Percentiles rank a stretch among this genome's conserved stretches.
phyloP scores from a whole-genome alignment of 1,284 basidiomycete genomes.

The Naganishia sp. region DNA sequence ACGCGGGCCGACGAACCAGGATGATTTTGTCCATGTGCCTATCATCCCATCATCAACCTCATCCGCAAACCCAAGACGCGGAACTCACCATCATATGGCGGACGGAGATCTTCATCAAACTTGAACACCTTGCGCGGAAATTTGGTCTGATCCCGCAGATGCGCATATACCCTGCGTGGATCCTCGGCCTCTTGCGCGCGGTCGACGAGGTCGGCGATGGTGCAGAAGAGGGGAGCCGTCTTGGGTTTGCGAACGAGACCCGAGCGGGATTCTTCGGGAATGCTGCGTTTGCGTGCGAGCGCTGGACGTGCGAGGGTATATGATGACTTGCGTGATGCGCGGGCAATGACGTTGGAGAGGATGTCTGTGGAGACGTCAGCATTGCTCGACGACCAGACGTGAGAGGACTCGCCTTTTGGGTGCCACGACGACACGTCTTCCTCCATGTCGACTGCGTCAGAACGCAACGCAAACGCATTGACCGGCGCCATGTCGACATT shows the following conservation, averaged over 20 bases:
- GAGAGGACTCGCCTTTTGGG: neutral
- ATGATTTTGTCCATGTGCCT: slow-evolving; percentile 52
- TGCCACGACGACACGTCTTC: slow-evolving; percentile 2
- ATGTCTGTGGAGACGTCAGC: neutral
- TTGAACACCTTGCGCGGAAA: slow-evolving; percentile 52
- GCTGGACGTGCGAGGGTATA: neutral
- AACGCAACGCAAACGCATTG: slow-evolving; percentile 33
- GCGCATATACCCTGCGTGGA: slow-evolving; percentile 45
- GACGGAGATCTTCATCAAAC: slow-evolving; percentile 50
- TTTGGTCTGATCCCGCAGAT: slow-evolving; percentile 41
- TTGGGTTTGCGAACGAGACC: slow-evolving; percentile 38
- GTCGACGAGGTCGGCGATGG: slow-evolving; percentile 45
- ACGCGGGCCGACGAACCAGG: slow-evolving; percentile 50
- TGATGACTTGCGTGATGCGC: neutral
- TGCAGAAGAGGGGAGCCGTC: slow-evolving; percentile 41
- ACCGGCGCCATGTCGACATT: slow-evolving; percentile 44
- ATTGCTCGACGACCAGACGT: neutral
- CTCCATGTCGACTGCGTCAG: neutral
- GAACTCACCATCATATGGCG: slow-evolving; percentile 49
- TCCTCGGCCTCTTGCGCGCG: slow-evolving; percentile 48
- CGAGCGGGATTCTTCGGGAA: slow-evolving; percentile 18
- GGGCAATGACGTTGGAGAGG: slow-evolving; percentile 5
- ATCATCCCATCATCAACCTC: neutral
- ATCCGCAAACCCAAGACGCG: neutral
- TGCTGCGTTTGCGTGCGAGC: slow-evolving; percentile 5